These are phyloP conservation scores for Jacaranda mimosifolia DNA, from an alignment of 257 asterid species.

Conservation along the genomic window DNA sequence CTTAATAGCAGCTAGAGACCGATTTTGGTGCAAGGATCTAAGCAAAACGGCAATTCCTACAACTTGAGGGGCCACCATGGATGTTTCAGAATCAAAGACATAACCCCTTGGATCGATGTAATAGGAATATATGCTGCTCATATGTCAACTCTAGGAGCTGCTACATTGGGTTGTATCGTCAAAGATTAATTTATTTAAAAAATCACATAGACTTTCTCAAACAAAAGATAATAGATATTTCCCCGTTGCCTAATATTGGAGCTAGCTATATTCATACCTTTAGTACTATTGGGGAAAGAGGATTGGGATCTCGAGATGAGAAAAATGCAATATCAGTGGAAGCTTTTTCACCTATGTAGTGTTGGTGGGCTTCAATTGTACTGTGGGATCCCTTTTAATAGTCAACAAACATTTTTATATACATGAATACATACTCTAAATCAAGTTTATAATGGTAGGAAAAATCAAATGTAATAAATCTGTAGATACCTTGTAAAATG, in stretches of 20 bases:
- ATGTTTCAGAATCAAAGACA: slow-evolving; percentile 34
- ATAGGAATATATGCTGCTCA: slow-evolving; percentile 39
- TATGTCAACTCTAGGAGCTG: slow-evolving; percentile 57
- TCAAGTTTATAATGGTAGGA: too few species aligned
- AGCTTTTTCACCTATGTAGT: slow-evolving; percentile 46
- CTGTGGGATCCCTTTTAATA: slow-evolving; percentile 43
- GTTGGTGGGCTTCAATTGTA: slow-evolving; percentile 38
- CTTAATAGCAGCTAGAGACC: slow-evolving; percentile 52
- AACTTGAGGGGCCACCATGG: slow-evolving; percentile 53
- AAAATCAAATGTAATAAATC: too few species aligned
- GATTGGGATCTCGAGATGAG: slow-evolving; percentile 58
- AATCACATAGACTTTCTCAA: not conserved
- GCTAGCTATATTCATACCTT: slow-evolving; percentile 37
- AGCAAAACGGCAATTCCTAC: slow-evolving; percentile 48
- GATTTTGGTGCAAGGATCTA: slow-evolving; percentile 44
- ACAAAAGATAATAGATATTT: not conserved
- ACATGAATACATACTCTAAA: too few species aligned
- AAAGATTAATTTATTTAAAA: not conserved
- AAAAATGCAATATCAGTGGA: slow-evolving; percentile 40
- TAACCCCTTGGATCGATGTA: not conserved
- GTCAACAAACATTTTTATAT: not conserved
- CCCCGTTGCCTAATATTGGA: not conserved
- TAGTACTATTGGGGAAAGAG: slow-evolving; percentile 48
- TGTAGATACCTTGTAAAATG: slow-evolving; percentile 39
- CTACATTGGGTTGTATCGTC: slow-evolving; percentile 48